Percentiles rank a stretch among this genome's conserved stretches.
These are phyloP conservation scores for Candida montana DNA, from an alignment of 805 yeast genomes.

Conservation along the genomic window DNA sequence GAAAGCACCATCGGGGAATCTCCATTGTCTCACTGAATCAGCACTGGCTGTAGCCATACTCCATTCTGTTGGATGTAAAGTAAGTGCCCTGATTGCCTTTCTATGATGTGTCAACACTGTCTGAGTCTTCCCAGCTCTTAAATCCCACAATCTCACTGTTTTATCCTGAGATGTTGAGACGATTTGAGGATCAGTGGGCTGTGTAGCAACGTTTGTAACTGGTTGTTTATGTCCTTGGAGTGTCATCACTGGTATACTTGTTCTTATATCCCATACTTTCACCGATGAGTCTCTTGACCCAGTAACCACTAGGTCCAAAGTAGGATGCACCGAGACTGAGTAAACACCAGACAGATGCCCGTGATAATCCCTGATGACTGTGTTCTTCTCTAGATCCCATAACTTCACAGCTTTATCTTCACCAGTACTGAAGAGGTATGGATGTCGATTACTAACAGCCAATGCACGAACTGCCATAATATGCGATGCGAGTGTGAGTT, in stretches of 20 bases:
- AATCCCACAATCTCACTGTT: constrained; percentile 86
- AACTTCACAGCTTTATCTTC: constrained; percentile 92
- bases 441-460: constrained; percentile 66
- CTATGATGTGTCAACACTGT: constrained; percentile 80
- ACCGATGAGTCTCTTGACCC: constrained; percentile 88
- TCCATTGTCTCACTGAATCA: constrained; percentile 80
- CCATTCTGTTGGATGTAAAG: constrained; percentile 60
- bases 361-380: constrained; percentile 78
- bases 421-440: constrained; percentile 86
- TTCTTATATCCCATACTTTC: constrained; percentile 90
- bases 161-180: constrained; percentile 79
- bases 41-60: constrained; percentile 80
- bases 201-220: constrained; percentile 62
- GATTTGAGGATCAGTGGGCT: constrained; percentile 78
- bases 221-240: constrained; percentile 78
- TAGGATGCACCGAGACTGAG: constrained; percentile 81
- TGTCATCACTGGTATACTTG: constrained; percentile 67
- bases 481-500: constrained; percentile 83
- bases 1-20: constrained; percentile 60
- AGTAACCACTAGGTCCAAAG: constrained; percentile 72
- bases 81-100: constrained; percentile 71
- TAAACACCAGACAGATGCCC: constrained; percentile 93
- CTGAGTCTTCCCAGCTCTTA: constrained; percentile 68
- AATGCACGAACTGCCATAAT: constrained; percentile 82
- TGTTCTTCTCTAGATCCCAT: constrained; percentile 91